phyloP scores from a whole-genome alignment of 2,329 filamentous ascomycete genomes.

The Aphanoascus verrucosus region DNA sequence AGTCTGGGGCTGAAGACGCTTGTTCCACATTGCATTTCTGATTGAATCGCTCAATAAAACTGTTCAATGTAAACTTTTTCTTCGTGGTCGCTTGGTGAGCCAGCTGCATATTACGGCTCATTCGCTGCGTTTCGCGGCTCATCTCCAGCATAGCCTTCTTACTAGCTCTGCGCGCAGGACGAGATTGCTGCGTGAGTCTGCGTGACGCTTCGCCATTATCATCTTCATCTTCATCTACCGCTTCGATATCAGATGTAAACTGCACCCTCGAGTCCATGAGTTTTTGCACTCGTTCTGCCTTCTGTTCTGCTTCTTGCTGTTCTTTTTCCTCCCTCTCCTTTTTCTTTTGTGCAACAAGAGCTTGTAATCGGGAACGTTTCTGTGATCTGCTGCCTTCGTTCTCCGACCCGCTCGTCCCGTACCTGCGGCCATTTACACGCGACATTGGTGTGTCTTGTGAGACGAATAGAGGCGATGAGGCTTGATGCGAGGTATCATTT shows the following conservation, averaged over 20 bases:
- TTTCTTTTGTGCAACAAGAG: constrained; percentile 62
- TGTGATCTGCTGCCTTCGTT: constrained; percentile 24
- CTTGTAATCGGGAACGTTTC: constrained; percentile 52
- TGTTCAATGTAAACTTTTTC: constrained; percentile 78
- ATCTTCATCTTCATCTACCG: constrained; percentile 39
- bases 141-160: constrained; percentile 94
- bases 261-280: constrained; percentile 20
- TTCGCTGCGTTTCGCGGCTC: constrained; percentile 83
- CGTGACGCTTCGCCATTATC: constrained; percentile 52
- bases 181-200: constrained; percentile 58
- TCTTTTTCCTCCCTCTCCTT: constrained; percentile 60
- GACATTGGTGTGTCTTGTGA: constrained; percentile 17
- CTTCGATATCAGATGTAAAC: constrained; percentile 31
- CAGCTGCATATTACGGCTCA: constrained; percentile 82
- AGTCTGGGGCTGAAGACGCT: constrained; percentile 10
- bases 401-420: background rate
- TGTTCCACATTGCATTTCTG: constrained; percentile 44
- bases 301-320: constrained; percentile 40
- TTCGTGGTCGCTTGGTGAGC: constrained; percentile 80
- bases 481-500: constrained; percentile 17
- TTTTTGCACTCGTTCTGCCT: constrained; percentile 25
- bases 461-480: constrained; percentile 37
- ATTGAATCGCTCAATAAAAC: constrained; percentile 75
- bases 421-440: background rate
- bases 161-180: constrained; percentile 69